phyloP scores from a whole-genome alignment of 2,329 filamentous ascomycete genomes.

The Beauveria sp. region DNA sequence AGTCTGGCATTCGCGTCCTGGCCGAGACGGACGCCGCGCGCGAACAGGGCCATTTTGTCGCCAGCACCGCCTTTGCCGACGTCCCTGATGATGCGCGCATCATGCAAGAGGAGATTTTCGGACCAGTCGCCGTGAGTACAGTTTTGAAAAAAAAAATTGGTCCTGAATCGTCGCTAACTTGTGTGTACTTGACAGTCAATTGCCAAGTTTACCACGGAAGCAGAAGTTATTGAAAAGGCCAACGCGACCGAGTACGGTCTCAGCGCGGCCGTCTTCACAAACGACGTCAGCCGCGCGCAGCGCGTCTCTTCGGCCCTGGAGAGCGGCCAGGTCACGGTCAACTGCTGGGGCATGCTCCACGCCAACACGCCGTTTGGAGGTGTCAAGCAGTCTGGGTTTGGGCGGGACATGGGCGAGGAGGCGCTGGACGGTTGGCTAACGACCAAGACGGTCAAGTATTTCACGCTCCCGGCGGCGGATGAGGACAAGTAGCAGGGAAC shows the following conservation, averaged over 20 bases:
- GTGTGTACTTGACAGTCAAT: background rate
- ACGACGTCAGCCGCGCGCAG: conserved; percentile 29
- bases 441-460: conserved; percentile 21
- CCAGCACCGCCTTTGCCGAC: conserved; percentile 23
- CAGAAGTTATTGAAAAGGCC: conserved; percentile 19
- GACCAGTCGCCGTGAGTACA: conserved; percentile 20
- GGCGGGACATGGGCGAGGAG: conserved; percentile 37
- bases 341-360: conserved; percentile 19
- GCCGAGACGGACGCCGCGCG: background rate
- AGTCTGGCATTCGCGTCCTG: conserved; percentile 9
- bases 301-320: conserved; percentile 33
- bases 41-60: conserved; percentile 20
- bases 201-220: conserved; percentile 19
- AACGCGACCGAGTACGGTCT: conserved; percentile 43
- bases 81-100: conserved; percentile 20
- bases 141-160: too few species aligned
- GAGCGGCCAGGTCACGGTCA: conserved; percentile 24
- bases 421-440: conserved; percentile 31
- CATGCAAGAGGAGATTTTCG: conserved; percentile 25
- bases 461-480: background rate
- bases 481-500: background rate
- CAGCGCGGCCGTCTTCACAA: conserved; percentile 46
- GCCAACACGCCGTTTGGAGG: conserved; percentile 27
- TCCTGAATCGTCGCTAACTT: background rate
- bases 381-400: conserved; percentile 53